Base-by-base conservation (phyloP, 306 rosid species). In the Ceratonia siliqua region DNA sequence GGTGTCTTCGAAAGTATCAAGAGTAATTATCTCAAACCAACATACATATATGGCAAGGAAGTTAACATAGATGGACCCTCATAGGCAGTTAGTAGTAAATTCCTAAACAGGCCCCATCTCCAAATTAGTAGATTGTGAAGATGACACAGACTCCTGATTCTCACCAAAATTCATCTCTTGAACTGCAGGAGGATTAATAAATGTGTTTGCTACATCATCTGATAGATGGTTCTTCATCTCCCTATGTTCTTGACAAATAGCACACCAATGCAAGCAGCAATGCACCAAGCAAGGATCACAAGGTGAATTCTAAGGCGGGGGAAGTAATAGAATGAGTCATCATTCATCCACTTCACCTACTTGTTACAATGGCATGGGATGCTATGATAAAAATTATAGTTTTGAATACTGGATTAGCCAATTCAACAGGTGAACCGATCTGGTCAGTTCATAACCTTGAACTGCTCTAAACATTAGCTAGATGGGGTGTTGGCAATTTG, bases 211-310 rank as follows among this genome's bases (percentile, higher is more conserved):
- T 8, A 73, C n/a, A 42, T 52, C 48, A 21, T 81, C 84, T 0
- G 84, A 78, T 25, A 85, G 73, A 74, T 75, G 86, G 64, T 76
- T 82, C 80, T 38, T 81, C 84, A 82, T 74, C 72, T 85, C 86
- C 67, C 88, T 74, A 75, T 85, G 82, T 58, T 85, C 88, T 69
- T 85, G 86, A 71, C 88, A 85, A 33, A 85, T 30, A 48, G 84
- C 84, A 75, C 88, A 85, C 88, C 86, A 85, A 63, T 85, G 86
- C 81, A 85, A 20, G 77, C 84, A 74, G 78, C 84, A 85, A 64
- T 81, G 86, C 77, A 85, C 86, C 63, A 85, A 25, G 79, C 88
- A 85, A 24, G 88, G 86, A 68, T 85, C 88, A 75, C 84, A 85
- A 15, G 84, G 88, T 17, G 84, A 78, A 73, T 82, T 69, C 86